These are phyloP conservation scores for Chenopodium album DNA, from an alignment of 148 eudicot species.

Conservation along the genomic window DNA sequence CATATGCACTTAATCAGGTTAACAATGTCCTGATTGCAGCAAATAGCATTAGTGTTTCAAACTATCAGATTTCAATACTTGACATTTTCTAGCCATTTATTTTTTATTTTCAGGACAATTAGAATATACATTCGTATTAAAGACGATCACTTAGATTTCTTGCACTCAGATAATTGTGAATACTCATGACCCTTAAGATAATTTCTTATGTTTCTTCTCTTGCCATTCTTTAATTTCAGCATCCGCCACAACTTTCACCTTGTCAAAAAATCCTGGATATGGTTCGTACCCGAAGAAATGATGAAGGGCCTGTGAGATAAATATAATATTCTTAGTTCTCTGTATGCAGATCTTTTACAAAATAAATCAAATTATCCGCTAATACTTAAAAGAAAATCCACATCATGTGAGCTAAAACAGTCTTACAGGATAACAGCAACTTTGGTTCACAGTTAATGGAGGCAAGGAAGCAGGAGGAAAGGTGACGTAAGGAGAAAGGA, in stretches of 20 bases:
- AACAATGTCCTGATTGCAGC: not conserved
- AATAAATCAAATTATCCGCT: not conserved
- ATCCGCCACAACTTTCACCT: conserved; percentile 59
- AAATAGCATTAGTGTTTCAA: not conserved
- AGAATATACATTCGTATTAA: not conserved
- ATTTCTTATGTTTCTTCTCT: conserved; percentile 64
- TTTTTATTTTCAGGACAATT: not conserved
- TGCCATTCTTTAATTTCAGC: conserved; percentile 67
- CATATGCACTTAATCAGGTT: no score
- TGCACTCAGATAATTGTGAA: not conserved
- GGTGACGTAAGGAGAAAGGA: no score
- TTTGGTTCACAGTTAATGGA: not conserved
- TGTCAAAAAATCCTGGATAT: conserved; percentile 70
- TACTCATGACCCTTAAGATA: conserved; percentile 28
- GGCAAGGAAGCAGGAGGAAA: no score
- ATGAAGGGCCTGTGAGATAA: conserved; percentile 55
- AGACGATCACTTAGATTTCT: not conserved
- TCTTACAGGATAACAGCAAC: not conserved
- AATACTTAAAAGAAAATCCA: not conserved
- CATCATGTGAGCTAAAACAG: not conserved
- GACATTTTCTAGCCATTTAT: not conserved
- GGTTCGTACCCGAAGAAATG: conserved; percentile 68
- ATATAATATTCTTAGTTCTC: no score
- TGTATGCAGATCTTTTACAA: conserved; percentile 1
- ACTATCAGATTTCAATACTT: no score